A percentile compares a stretch with the other conserved stretches of the same genome.
phyloP scores from a whole-genome alignment of 2,329 filamentous ascomycete species.

The Claviceps capensis region DNA sequence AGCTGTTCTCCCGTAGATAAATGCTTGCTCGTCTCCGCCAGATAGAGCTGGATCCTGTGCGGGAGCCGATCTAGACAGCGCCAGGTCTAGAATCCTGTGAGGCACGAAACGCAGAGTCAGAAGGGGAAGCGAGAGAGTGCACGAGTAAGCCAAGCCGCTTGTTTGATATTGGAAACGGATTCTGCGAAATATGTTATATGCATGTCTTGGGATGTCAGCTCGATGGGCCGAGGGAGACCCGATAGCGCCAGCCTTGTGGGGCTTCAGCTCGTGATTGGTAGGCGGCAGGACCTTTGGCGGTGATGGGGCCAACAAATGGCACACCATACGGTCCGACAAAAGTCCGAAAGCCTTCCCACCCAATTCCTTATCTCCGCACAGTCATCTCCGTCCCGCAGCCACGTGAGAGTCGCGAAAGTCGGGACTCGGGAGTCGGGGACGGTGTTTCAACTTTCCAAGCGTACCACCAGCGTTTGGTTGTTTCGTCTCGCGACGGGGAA shows the following conservation, averaged over 20 bases:
- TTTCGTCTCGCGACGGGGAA: slow-evolving; percentile 2
- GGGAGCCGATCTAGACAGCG: not conserved
- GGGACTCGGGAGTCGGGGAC: not conserved
- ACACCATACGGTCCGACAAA: too few relatives aligned
- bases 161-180: not conserved
- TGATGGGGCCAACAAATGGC: too few relatives aligned
- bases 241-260: too few relatives aligned
- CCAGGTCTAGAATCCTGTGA: not conserved
- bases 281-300: too few relatives aligned
- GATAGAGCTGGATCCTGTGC: not conserved
- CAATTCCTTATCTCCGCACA: too few relatives aligned
- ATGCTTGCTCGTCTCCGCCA: not conserved
- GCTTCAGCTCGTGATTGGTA: too few relatives aligned
- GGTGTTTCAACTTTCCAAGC: slow-evolving; percentile 1
- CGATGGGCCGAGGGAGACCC: too few relatives aligned
- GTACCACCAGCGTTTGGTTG: not conserved
- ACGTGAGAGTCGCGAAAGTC: not conserved
- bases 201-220: not conserved
- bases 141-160: not conserved
- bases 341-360: too few relatives aligned
- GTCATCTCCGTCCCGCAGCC: not conserved
- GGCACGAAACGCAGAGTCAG: not conserved
- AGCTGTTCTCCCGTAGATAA: not conserved
- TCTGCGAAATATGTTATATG: not conserved
- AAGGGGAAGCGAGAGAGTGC: not conserved